Evolutionary conservation across 1,284 basidiomycete genomes (phyloP), one percentile per base, ranked within the genome.

Genomic region (Malassezia pachydermatis): DNA sequence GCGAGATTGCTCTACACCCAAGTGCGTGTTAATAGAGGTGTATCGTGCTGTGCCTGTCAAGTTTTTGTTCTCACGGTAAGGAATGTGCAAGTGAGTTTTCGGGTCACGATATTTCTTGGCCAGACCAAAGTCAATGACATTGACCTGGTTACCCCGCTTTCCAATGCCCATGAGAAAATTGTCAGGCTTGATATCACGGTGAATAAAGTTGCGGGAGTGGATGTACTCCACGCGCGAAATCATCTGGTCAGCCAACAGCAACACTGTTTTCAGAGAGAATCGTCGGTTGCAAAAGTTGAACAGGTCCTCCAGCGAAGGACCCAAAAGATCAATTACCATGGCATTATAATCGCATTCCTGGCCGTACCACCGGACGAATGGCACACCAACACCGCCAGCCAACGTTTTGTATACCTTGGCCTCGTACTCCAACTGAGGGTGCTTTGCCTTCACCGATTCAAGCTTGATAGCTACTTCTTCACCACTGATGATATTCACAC

Each of bases 261-360:
- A 79, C 20, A 96, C 90, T 0, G 94, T 98, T 80, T 98, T 98
- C 67, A 99, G 79, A 57, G 80, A 84, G 76, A 98, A 98, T 73
- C 94, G 95, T 75, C 92, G 84, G 78, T 92, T 90, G 80, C 94
- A 98, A 71, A 96, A 98, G 78, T 98, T 98, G 84, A 98, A 99
- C 16, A 98, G 79, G 68, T 99, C 94, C 75, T 99, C 94, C 42
- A 98, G 83, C 39, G 88, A 92, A 24, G 94, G 90, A 2, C 92
- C 94, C 28, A 98, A 81, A 49, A 96, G 82, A 76, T 99, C 94
- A 63, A 99, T 78, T 51, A 99, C 94, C 92, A 98, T 96, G 53
- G 92, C 92, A 58, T 98, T 95, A 80, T 98, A 98, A 74, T 98
- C 90, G 73, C 90, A 96, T 75, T 98, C 92, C 57, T 90, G 94